phyloP scores from a whole-genome alignment of 2,329 filamentous ascomycete genomes.

The Cladosporium sp. region DNA sequence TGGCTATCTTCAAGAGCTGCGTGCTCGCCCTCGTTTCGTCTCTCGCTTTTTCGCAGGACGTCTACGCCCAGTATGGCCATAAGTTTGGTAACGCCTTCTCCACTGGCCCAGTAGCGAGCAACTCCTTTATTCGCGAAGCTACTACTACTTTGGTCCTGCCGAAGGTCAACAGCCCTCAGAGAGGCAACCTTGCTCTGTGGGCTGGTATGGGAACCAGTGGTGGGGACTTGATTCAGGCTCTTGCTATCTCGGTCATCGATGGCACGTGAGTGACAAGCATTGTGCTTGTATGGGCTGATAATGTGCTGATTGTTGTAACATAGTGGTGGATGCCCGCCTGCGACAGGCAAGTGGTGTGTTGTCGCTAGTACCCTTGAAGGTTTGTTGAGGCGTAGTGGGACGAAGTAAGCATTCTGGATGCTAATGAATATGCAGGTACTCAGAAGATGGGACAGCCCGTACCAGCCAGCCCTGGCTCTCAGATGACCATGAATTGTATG shows the following conservation, averaged over 20 bases:
- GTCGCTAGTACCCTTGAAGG: conserved; percentile 41
- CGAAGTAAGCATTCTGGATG: not conserved
- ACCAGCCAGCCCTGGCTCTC: conserved; percentile 22
- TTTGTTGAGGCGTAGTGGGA: not conserved
- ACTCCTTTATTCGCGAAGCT: conserved; percentile 43
- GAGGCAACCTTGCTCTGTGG: conserved; percentile 42
- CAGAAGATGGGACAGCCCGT: conserved; percentile 17
- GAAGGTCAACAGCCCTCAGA: conserved; percentile 33
- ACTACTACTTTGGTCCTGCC: conserved; percentile 44
- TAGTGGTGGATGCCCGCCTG: conserved; percentile 13
- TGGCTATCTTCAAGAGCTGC: not conserved
- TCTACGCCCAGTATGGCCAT: conserved; percentile 12
- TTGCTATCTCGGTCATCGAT: conserved; percentile 28
- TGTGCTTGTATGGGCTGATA: not conserved
- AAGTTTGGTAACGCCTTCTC: conserved; percentile 33
- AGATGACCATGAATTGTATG: conserved; percentile 40
- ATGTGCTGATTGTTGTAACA: not conserved
- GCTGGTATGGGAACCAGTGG: conserved; percentile 47
- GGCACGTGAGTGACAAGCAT: not conserved
- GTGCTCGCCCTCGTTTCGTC: not conserved
- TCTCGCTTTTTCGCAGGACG: not conserved
- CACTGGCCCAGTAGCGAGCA: conserved; percentile 39
- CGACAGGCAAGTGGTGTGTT: conserved; percentile 36
- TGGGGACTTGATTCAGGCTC: conserved; percentile 47
- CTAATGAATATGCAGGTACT: conserved; percentile 7